Evolutionary conservation across 2,329 filamentous ascomycete genomes (phyloP).

Genomic region (Coniochaeta ligniaria): DNA sequence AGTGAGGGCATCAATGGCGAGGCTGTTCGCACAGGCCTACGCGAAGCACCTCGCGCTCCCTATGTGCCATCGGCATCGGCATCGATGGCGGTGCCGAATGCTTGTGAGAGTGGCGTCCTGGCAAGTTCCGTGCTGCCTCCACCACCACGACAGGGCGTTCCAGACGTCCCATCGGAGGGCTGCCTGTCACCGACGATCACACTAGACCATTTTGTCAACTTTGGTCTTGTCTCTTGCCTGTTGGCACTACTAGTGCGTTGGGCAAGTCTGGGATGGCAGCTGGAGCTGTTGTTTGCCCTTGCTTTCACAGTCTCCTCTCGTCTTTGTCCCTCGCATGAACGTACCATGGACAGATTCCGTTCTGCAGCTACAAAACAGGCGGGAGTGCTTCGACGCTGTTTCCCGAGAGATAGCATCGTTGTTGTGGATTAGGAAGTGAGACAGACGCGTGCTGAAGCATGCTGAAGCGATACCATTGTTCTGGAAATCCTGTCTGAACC

Average conservation of each 20-base stretch:
- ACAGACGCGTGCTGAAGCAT: not conserved
- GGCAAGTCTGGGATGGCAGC: slow-evolving; percentile 6
- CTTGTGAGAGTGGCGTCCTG: not conserved
- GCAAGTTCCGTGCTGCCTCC: not conserved
- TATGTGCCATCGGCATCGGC: not conserved
- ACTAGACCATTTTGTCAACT: slow-evolving; percentile 14
- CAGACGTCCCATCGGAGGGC: not conserved
- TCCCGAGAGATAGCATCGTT: not conserved
- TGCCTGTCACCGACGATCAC: not conserved
- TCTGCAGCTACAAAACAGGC: not conserved
- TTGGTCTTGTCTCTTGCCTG: slow-evolving; percentile 19
- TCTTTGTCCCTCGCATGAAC: not conserved
- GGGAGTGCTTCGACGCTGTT: not conserved
- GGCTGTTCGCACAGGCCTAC: not conserved
- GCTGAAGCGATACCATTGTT: not conserved
- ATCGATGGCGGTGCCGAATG: not conserved
- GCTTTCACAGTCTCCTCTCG: not conserved
- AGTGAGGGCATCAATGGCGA: not conserved
- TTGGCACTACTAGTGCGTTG: slow-evolving; percentile 8
- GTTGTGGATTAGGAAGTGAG: not conserved
- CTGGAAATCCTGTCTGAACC: not conserved
- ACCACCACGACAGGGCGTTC: not conserved
- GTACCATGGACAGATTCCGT: not conserved
- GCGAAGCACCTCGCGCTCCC: not conserved
- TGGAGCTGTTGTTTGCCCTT: slow-evolving; percentile 4